phyloP scores from a whole-genome alignment of 805 yeast genomes.

The Pichia eremophila region DNA sequence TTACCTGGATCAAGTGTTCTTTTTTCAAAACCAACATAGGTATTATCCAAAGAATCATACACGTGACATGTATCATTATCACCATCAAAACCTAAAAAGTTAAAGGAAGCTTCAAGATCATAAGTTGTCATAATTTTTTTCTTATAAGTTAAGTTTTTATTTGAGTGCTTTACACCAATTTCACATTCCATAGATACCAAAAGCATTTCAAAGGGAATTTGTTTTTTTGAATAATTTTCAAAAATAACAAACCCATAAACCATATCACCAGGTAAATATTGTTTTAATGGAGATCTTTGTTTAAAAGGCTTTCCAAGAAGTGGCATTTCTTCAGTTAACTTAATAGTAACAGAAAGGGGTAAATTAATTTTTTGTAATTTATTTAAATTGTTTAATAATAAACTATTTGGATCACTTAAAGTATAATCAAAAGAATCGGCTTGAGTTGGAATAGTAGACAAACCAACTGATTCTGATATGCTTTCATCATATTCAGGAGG shows the following conservation, averaged over 20 bases:
- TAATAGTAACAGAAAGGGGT: conserved; percentile 9
- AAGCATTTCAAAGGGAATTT: conserved; percentile 53
- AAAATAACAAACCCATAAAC: conserved; percentile 46
- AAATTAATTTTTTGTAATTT: conserved; percentile 7
- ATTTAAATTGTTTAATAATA: conserved; percentile 20
- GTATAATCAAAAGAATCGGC: conserved; percentile 8
- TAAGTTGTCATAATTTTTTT: background rate
- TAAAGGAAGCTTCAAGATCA: conserved; percentile 6
- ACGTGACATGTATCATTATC: background rate
- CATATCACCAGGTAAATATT: conserved; percentile 58
- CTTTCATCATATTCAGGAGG: conserved; percentile 19
- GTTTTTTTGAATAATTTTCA: conserved; percentile 29
- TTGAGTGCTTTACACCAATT: conserved; percentile 11
- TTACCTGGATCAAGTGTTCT: conserved; percentile 32
- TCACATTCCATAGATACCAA: conserved; percentile 47
- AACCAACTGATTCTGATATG: background rate
- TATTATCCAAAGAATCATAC: conserved; percentile 13
- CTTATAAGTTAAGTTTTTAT: background rate
- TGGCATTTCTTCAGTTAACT: conserved; percentile 35
- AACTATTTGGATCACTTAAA: conserved; percentile 1
- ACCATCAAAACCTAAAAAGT: background rate
- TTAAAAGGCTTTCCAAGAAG: conserved; percentile 6
- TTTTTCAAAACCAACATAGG: conserved; percentile 31
- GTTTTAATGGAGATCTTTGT: conserved; percentile 30
- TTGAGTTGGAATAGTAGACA: background rate